A percentile compares a stretch with the other conserved stretches of the same genome.
phyloP scores from a whole-genome alignment of 164 flowering plant genomes.

The Liriodendron chinense region DNA sequence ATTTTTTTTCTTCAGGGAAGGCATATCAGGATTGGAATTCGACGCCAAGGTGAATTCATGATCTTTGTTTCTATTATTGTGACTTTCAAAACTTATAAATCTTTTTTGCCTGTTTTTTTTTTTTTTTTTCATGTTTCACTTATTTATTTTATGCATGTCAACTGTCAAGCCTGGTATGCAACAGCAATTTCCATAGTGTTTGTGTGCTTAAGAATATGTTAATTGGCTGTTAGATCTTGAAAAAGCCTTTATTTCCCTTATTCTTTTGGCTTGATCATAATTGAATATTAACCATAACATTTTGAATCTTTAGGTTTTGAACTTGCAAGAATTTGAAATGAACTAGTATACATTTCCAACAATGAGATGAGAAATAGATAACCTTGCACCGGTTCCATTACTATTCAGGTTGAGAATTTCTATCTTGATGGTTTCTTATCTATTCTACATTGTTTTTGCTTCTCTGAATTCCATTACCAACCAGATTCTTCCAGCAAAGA shows the following conservation, averaged over 20 bases:
- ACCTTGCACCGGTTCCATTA: neutral
- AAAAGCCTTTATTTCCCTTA: neutral
- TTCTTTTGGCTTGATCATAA: neutral
- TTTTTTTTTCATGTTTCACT: neutral
- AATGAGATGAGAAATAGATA: neutral
- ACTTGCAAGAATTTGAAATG: neutral
- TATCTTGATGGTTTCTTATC: neutral
- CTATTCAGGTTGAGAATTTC: neutral
- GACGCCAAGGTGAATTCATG: conserved; percentile 58
- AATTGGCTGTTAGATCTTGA: neutral
- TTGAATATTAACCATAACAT: no score
- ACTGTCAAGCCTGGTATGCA: neutral
- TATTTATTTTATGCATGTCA: neutral
- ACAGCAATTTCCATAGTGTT: neutral
- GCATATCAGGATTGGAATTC: conserved; percentile 65
- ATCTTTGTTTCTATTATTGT: neutral
- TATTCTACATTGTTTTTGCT: neutral
- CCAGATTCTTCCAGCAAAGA: neutral
- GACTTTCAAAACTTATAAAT: neutral
- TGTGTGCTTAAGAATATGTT: neutral
- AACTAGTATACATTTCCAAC: neutral
- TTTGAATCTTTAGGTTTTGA: neutral
- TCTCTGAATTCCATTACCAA: neutral
- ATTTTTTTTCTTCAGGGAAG: conserved; percentile 35
- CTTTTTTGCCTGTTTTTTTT: neutral